Conservation (phyloP, 164 flowering plant species). For the Liquidambar formosana region DNA sequence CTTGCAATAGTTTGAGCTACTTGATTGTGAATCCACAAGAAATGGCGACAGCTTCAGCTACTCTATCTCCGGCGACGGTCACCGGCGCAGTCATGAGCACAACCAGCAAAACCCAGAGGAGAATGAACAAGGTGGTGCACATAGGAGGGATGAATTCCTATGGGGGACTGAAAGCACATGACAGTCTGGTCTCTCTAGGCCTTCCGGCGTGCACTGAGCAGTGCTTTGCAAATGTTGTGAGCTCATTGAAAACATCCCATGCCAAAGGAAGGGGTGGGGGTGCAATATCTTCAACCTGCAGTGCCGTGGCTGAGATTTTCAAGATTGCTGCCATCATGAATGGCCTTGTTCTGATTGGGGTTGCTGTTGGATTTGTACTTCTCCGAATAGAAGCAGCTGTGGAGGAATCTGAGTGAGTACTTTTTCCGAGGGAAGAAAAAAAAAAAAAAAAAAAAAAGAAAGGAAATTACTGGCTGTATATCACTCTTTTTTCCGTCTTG, state of each 20-base stretch:
- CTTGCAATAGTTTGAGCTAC: constrained; percentile 2
- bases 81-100: constrained; percentile 11
- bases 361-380: constrained; percentile 69
- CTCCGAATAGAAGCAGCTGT: constrained; percentile 58
- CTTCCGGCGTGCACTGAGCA: constrained; percentile 48
- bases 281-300: constrained; percentile 49
- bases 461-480: neutral
- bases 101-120: constrained; percentile 18
- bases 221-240: constrained; percentile 54
- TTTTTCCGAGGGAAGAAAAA: neutral
- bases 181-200: constrained; percentile 49
- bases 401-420: constrained; percentile 47
- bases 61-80: constrained; percentile 25
- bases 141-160: constrained; percentile 63
- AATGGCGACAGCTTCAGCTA: constrained; percentile 49
- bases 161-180: constrained; percentile 69
- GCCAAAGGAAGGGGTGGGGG: constrained; percentile 50
- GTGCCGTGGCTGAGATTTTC: constrained; percentile 60
- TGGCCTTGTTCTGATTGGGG: constrained; percentile 58
- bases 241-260: constrained; percentile 40
- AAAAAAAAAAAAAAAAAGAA: too few relatives aligned
- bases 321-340: constrained; percentile 61
- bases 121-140: constrained; percentile 35
- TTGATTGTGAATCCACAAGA: constrained; percentile 7
- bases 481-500: neutral